Evolutionary conservation across 345 rosid species (phyloP).

Genomic region (Eucalyptus pumila): DNA sequence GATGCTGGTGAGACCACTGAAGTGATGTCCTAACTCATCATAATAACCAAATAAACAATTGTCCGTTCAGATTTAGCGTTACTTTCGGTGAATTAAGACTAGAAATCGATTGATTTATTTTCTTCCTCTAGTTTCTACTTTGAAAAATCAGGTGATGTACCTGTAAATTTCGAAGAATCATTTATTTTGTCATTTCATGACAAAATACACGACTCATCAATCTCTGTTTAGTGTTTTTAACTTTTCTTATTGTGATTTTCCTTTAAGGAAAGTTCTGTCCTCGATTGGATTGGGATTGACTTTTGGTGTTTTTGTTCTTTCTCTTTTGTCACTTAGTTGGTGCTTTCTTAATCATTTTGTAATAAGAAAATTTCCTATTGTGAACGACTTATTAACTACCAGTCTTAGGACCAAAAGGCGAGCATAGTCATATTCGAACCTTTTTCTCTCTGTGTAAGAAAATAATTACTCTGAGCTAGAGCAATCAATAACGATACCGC

Average conservation of each 20-base stretch:
- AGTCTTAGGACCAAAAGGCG: background rate
- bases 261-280: fast-evolving
- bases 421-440: background rate
- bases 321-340: background rate
- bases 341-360: background rate
- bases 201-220: fast-evolving
- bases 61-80: fast-evolving
- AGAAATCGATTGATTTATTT: background rate
- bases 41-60: background rate
- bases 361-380: background rate
- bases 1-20: background rate
- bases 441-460: background rate
- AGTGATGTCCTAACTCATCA: background rate
- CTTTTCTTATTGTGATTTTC: background rate
- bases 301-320: background rate
- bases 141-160: background rate
- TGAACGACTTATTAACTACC: background rate
- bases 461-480: background rate
- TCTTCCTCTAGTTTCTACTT: background rate
- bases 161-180: background rate
- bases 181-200: background rate
- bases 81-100: fast-evolving
- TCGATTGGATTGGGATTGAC: background rate
- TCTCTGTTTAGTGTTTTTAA: background rate
- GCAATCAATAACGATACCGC: background rate